Evolutionary conservation across 768 basidiomycete species (phyloP), one percentile per base, ranked within the genome.

Genomic region (Tricholoma matsutake): DNA sequence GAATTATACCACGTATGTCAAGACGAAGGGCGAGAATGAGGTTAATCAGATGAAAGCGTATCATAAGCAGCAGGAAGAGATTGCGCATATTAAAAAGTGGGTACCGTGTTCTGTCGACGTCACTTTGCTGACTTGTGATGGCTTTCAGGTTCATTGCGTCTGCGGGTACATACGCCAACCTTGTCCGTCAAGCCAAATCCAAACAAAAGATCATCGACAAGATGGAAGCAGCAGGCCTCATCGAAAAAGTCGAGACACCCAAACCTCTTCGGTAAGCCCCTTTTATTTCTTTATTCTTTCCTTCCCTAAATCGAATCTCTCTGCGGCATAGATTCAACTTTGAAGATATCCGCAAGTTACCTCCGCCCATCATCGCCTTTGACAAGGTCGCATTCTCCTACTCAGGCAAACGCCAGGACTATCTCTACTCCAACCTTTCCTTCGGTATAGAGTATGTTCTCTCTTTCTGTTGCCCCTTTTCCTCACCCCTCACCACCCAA

Each of bases 201-300:
- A 99, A 99, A 75, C 96, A 99, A 76, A 99, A 99, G 85, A 98
- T 99, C 64, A 96, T 99, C 76, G 96, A 99, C 83, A 99, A 99
- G 86, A 99, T 99, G 96, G 97, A 99, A 81, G 96, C 96, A 28
- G 96, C 96, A 13, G 96, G 96, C 63, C 83, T 99, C 45, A 83
- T 99, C 71, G 94, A 99, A 76, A 94, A 94, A 78, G 79, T 97
- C 61, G 94, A 96, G 71, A 73, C 73, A 3, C 81, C 83, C 35
- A 86, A 84, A 67, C 85, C 85, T 14, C 81, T 99, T 34, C 81
- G 86, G 71, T 78, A 63, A 31, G 70, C 63, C 39, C 7, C 22
- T 25, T 3, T 25, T 31, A 22, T 25, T 39, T 56, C 28, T 25
- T 52, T 37, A 22, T 29, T 25, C 22, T 25, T 25, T 25, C 22